Conservation (phyloP, 768 basidiomycete genomes). For the Mycena metata region DNA sequence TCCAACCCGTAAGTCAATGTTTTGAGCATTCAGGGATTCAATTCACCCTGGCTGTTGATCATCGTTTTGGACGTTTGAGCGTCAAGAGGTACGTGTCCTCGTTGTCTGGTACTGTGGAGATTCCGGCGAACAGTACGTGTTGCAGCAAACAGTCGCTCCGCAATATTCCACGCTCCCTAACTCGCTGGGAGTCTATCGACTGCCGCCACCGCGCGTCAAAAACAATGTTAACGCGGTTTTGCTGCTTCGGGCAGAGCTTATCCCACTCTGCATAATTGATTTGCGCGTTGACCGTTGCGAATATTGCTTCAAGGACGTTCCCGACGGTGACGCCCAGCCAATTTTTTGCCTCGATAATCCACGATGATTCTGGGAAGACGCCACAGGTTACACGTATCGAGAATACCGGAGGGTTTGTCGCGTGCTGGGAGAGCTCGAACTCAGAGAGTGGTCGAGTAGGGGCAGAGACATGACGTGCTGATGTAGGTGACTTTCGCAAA, state of each 20-base stretch:
- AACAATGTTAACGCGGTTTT: slow-evolving; percentile 53
- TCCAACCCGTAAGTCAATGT: not conserved
- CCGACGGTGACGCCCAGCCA: slow-evolving; percentile 62
- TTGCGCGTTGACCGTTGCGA: slow-evolving; percentile 52
- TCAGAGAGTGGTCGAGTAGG: slow-evolving; percentile 44
- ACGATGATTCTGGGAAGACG: slow-evolving; percentile 55
- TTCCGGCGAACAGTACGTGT: slow-evolving; percentile 66
- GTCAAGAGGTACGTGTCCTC: slow-evolving; percentile 62
- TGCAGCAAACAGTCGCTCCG: slow-evolving; percentile 64
- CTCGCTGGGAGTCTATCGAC: slow-evolving; percentile 50
- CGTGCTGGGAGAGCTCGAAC: slow-evolving; percentile 55
- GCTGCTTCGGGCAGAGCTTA: slow-evolving; percentile 55
- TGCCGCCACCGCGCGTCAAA: slow-evolving; percentile 63
- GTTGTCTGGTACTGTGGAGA: slow-evolving; percentile 55
- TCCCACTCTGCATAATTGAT: slow-evolving; percentile 61
- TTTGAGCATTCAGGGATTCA: not conserved
- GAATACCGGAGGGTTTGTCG: slow-evolving; percentile 57
- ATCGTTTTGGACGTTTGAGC: slow-evolving; percentile 51
- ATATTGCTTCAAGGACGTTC: slow-evolving; percentile 66
- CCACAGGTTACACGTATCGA: slow-evolving; percentile 60
- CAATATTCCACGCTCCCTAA: slow-evolving; percentile 57
- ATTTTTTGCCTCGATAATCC: slow-evolving; percentile 59
- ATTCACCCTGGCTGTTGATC: slow-evolving; percentile 28
- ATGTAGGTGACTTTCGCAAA: slow-evolving; percentile 56
- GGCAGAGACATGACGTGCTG: slow-evolving; percentile 43